Percentiles rank a stretch among this genome's conserved stretches.
Evolutionary conservation across 1,284 basidiomycete species (phyloP).

Genomic region (Coniophora puteana): DNA sequence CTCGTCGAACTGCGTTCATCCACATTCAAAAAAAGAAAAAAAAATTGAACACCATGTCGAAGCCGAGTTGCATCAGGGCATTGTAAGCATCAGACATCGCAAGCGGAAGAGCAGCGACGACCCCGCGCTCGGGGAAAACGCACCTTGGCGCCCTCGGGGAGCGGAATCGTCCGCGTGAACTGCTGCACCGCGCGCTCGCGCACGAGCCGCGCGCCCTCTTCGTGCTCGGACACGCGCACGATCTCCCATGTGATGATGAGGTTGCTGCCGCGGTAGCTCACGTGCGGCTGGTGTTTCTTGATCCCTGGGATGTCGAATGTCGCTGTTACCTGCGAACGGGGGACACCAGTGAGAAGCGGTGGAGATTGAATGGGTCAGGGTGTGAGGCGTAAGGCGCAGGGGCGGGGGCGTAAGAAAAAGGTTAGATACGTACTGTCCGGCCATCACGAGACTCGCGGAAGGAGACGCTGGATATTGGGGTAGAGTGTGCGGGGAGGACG

Average conservation of each 20-base stretch:
- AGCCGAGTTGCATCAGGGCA: too few relatives aligned
- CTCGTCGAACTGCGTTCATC: slow-evolving; percentile 57
- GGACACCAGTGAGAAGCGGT: slow-evolving; percentile 19
- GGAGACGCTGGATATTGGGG: slow-evolving; percentile 42
- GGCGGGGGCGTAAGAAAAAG: slow-evolving; percentile 16
- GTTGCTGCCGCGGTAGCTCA: slow-evolving; percentile 60
- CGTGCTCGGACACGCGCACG: slow-evolving; percentile 52
- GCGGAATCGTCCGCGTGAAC: slow-evolving; percentile 41
- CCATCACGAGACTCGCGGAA: slow-evolving; percentile 67
- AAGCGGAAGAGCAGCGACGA: slow-evolving; percentile 4
- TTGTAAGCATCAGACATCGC: neutral
- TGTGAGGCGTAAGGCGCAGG: slow-evolving; percentile 4
- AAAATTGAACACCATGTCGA: too few relatives aligned
- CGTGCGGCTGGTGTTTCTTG: slow-evolving; percentile 66
- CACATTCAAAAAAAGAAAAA: neutral
- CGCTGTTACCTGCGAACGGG: slow-evolving; percentile 32
- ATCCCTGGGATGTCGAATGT: slow-evolving; percentile 63
- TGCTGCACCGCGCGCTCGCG: slow-evolving; percentile 57
- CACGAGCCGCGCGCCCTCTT: slow-evolving; percentile 54
- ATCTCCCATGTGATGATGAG: slow-evolving; percentile 68
- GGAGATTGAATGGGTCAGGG: slow-evolving; percentile 4
- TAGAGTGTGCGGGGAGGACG: too few relatives aligned
- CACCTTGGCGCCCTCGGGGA: slow-evolving; percentile 47
- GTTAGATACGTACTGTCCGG: slow-evolving; percentile 45
- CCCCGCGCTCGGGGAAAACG: slow-evolving; percentile 8